Base-by-base conservation (phyloP, 2,329 filamentous ascomycete species). In the Talaromyces sp. region DNA sequence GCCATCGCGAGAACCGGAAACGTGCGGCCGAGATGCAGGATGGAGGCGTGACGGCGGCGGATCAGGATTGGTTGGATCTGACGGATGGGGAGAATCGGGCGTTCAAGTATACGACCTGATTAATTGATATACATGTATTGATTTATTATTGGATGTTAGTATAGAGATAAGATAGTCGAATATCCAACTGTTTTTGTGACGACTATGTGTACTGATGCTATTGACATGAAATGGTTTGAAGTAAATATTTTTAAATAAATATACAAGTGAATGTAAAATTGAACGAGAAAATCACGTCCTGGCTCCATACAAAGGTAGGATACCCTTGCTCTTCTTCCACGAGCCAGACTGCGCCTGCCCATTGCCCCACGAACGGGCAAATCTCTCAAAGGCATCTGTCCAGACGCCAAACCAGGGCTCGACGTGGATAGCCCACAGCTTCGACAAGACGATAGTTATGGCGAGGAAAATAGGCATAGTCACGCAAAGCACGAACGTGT, bases 371-470 rank as follows among this genome's bases (percentile, higher is more conserved):
- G 62, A 65, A n/a, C 63, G 63, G 6, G 67, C 63, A 50, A 69
- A 64, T n/a, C 50, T 62, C 53, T 72, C 71, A n/a, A 70, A 64
- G 17, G 46, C 52, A 26, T 52, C 60, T 4, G 70, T 71, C 8
- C 67, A 65, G n/a, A 60, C 62, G 24, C 66, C 73, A 62, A 74
- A 84, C 67, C 77, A 79, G 0, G 82, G 81, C 67, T 86, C 83
- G 19, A 86, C 78, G 53, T 82, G 80, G 5, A 72, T 76, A 13
- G 80, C 82, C 83, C 83, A 86, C 0, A 80, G 66, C 66, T 80
- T 75, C 2, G 80, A 80, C 13, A 72, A 66, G 9, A 70, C 74
- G 59, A 83, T 82, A 53, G 81, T 70, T 26, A 82, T 71, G 0
- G 17, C 41, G 19, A 46, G 10, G 41, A 46, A 46, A 21, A 46